A percentile compares a stretch with the other conserved stretches of the same genome.
These are phyloP conservation scores for Oldenlandia corymbosa DNA, from an alignment of 257 asterid genomes.

Conservation along the genomic window DNA sequence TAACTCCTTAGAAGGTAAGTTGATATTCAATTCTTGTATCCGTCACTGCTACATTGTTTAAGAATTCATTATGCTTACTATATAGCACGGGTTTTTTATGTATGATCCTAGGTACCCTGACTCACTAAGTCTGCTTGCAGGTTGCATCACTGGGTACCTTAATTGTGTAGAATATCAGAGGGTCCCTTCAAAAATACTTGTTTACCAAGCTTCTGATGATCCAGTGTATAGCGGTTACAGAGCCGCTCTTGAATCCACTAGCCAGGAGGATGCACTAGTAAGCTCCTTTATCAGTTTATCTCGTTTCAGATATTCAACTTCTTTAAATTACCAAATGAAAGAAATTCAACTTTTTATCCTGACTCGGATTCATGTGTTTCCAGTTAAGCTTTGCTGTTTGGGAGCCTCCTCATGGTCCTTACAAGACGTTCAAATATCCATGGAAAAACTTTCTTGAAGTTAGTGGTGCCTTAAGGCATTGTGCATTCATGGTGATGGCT, in stretches of 20 bases:
- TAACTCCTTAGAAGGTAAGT: slow-evolving; percentile 65
- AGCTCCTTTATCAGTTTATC: slow-evolving; percentile 1
- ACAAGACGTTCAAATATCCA: slow-evolving; percentile 44
- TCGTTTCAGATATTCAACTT: too few species aligned
- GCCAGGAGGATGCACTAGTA: slow-evolving; percentile 62
- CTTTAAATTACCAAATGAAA: too few species aligned
- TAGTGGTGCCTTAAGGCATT: slow-evolving; percentile 63
- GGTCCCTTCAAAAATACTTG: slow-evolving; percentile 39
- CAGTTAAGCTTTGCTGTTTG: slow-evolving; percentile 69
- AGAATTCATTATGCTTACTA: background rate
- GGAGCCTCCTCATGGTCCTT: slow-evolving; percentile 84
- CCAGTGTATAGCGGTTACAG: slow-evolving; percentile 59
- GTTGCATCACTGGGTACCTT: slow-evolving; percentile 65
- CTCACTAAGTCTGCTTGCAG: slow-evolving; percentile 22
- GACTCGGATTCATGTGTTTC: background rate
- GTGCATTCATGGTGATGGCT: slow-evolving; percentile 79
- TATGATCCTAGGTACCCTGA: background rate
- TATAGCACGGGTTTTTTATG: background rate
- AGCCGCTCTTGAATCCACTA: slow-evolving; percentile 60
- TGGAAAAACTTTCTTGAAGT: slow-evolving; percentile 57
- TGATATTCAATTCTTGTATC: background rate
- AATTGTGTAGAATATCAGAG: slow-evolving; percentile 40
- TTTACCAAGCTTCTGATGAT: slow-evolving; percentile 49
- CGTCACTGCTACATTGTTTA: background rate
- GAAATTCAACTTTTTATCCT: background rate